These are phyloP conservation scores for Phytophthora aleatoria DNA, from an alignment of 352 stramenopile species.

Conservation along the genomic window DNA sequence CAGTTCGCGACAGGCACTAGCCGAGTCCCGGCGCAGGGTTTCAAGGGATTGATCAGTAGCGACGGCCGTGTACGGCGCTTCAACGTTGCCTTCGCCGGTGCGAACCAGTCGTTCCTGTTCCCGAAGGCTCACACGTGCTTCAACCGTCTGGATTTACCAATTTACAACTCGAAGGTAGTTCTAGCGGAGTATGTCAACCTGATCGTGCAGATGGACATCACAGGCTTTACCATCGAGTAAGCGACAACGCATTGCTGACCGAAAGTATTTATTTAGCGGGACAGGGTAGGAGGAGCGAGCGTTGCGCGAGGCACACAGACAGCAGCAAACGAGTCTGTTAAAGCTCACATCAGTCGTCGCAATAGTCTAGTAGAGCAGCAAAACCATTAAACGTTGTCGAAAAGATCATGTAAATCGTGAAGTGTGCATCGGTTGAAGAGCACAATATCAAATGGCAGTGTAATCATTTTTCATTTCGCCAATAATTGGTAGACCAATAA, in stretches of 20 bases:
- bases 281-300: conserved; percentile 7
- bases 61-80: conserved; percentile 81
- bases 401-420: conserved; percentile 20
- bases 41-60: conserved; percentile 85
- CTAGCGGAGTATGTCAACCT: conserved; percentile 75
- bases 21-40: conserved; percentile 80
- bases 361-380: no score
- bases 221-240: conserved; percentile 92
- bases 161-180: conserved; percentile 72
- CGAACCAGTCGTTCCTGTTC: conserved; percentile 70
- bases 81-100: conserved; percentile 71
- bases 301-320: neutral
- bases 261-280: conserved; percentile 38
- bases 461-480: conserved; percentile 9
- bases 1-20: conserved; percentile 87
- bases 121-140: conserved; percentile 88
- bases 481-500: neutral
- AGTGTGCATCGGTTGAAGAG: neutral
- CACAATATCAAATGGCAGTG: neutral
- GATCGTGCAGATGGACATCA: conserved; percentile 98
- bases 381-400: conserved; percentile 16
- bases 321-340: neutral
- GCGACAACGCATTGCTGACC: conserved; percentile 9
- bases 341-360: no score
- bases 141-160: conserved; percentile 80